Evolutionary conservation across 2,329 filamentous ascomycete genomes (phyloP), one percentile per base, ranked within the genome.

Genomic region (Xylariaceae sp.): DNA sequence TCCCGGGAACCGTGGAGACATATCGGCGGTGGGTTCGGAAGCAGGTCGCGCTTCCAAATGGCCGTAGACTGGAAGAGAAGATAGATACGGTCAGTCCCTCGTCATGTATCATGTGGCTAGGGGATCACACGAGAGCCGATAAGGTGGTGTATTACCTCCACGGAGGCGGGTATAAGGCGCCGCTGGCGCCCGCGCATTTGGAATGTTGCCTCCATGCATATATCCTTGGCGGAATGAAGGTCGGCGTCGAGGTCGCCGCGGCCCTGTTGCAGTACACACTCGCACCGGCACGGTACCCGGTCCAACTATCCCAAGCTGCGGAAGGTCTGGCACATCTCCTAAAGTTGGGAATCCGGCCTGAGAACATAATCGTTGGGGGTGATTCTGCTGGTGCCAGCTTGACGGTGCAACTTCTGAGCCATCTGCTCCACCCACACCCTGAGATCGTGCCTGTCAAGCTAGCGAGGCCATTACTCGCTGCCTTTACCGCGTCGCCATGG

Each of bases 131-230:
- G 12, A 37, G 13, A 16, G 45, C 45, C 15, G 19, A 21, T 8
- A 37, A 36, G 21, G 21, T 22, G 13, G 45, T 47, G 13, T 29
- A 36, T 8, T 29, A n/a, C 19, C 39, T 37, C 45, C 45, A 36
- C 29, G 45, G 45, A 47, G 45, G 45, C 34, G 45, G 45, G 16
- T 47, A 47, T 34, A 37, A 37, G 32, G 45, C 13, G 2, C 45
- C 45, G 8, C 5, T 47, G 26, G 13, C 15, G 6, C 12, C 32
- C 7, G 45, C 32, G 3, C 32, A 39, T 18, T 19, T 47, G 29
- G 32, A 47, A 3, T 29, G 13, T 3, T 47, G 45, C 19, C 19
- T 37, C 5, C 45, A 36, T 18, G 10, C 45, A 0, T 47, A 26
- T 13, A 15, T 47, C 7, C 32, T 16, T 15, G 19, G 19, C 19